Conservation (phyloP, 2,329 filamentous ascomycete species). For the Beauveria varroae region DNA sequence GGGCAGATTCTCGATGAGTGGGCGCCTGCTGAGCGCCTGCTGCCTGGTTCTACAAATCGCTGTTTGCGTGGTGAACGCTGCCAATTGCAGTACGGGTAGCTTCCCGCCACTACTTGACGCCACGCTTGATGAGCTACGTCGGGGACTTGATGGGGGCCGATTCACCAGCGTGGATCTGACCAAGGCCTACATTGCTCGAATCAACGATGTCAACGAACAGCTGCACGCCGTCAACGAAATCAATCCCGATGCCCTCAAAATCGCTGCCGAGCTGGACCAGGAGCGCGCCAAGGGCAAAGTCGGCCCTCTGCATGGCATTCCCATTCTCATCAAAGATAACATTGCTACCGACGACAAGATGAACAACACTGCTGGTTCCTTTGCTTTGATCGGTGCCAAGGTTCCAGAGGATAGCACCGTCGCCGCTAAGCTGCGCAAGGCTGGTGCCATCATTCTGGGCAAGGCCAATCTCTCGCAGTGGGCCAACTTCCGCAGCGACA, state of each 20-base stretch:
- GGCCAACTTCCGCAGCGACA: conserved; percentile 51
- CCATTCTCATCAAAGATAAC: conserved; percentile 56
- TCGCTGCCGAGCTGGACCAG: conserved; percentile 23
- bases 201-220: conserved; percentile 22
- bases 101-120: conserved; percentile 7
- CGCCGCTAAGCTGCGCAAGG: conserved; percentile 48
- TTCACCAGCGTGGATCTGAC: conserved; percentile 25
- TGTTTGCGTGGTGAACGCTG: neutral
- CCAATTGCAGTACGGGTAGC: neutral
- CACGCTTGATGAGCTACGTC: conserved; percentile 19
- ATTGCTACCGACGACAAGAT: conserved; percentile 53
- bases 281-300: conserved; percentile 15
- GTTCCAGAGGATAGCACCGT: conserved; percentile 49
- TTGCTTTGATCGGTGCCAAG: conserved; percentile 46
- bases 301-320: conserved; percentile 50
- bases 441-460: conserved; percentile 55
- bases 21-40: neutral
- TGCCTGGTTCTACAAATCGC: neutral
- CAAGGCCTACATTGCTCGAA: conserved; percentile 25
- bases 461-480: conserved; percentile 58
- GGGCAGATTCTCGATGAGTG: neutral
- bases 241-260: conserved; percentile 26
- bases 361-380: conserved; percentile 55
- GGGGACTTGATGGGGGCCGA: conserved; percentile 17
- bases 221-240: conserved; percentile 25